A percentile compares a stretch with the other conserved stretches of the same genome.
Evolutionary conservation across 129 eudicot species (phyloP).

Genomic region (Arctium minus): DNA sequence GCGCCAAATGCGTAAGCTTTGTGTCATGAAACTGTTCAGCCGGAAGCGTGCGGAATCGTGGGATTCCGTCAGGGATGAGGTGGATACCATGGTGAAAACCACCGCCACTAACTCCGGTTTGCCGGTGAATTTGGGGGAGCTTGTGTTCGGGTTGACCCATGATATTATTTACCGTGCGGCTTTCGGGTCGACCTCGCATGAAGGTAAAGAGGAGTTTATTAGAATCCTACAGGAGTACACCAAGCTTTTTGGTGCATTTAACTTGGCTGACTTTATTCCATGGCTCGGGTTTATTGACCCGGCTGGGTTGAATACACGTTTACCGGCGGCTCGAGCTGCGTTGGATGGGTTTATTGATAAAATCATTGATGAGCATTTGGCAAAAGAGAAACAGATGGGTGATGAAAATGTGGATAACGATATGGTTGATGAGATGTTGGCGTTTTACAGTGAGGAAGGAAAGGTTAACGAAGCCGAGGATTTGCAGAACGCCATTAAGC

Average conservation of each 20-base stretch:
- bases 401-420: conserved; percentile 35
- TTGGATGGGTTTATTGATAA: conserved; percentile 76
- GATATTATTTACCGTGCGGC: conserved; percentile 84
- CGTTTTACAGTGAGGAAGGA: conserved; percentile 51
- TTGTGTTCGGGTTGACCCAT: conserved; percentile 71
- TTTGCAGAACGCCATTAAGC: conserved; percentile 50
- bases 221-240: conserved; percentile 82
- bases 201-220: conserved; percentile 76
- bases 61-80: conserved; percentile 91
- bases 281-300: conserved; percentile 64
- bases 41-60: conserved; percentile 88
- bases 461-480: conserved; percentile 55
- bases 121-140: conserved; percentile 65
- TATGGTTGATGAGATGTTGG: conserved; percentile 87
- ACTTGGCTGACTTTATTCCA: conserved; percentile 79
- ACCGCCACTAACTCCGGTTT: conserved; percentile 38
- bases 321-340: conserved; percentile 55
- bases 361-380: conserved; percentile 73
- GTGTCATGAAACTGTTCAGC: conserved; percentile 87
- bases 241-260: conserved; percentile 81
- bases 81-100: conserved; percentile 52
- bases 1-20: conserved; percentile 89
- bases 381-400: conserved; percentile 24
- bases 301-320: conserved; percentile 59
- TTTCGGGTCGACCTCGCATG: conserved; percentile 64